These are phyloP conservation scores for Thalassiosira profunda DNA, from an alignment of 108 stramenopile species.

Conservation along the genomic window DNA sequence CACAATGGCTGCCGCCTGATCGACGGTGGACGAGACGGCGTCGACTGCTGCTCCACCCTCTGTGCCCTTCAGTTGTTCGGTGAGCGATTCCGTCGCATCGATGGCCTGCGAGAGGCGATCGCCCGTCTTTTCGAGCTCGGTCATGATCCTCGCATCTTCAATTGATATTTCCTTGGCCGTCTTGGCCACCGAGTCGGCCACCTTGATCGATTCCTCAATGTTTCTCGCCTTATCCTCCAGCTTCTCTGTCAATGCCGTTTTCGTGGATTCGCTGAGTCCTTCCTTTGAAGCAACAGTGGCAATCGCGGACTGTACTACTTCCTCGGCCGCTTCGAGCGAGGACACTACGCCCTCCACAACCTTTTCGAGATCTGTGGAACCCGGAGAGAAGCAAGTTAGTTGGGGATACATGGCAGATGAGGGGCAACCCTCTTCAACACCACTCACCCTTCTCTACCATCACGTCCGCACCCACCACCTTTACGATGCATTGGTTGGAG, in stretches of 20 bases:
- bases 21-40: slow-evolving; percentile 1
- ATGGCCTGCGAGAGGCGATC: slow-evolving; percentile 9
- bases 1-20: slow-evolving; percentile 2
- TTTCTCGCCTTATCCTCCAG: slow-evolving; percentile 10
- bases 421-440: not conserved
- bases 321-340: slow-evolving; percentile 12
- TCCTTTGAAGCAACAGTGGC: slow-evolving; percentile 8
- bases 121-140: slow-evolving; percentile 14
- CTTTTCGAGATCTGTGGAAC: slow-evolving; percentile 5
- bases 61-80: not conserved
- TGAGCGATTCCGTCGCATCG: not conserved
- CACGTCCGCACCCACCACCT: slow-evolving; percentile 1
- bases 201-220: slow-evolving; percentile 12
- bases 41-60: slow-evolving; percentile 17
- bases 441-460: slow-evolving; percentile 21
- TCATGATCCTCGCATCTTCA: not conserved
- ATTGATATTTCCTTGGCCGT: slow-evolving; percentile 8
- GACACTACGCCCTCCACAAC: slow-evolving; percentile 12
- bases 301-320: slow-evolving; percentile 8
- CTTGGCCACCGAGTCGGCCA: slow-evolving; percentile 7
- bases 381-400: not conserved
- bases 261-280: slow-evolving; percentile 5
- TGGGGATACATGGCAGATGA: not conserved
- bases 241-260: not conserved
- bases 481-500: too few relatives aligned